phyloP scores from a whole-genome alignment of 2,329 filamentous ascomycete species.

The Didymellaceae sp. region DNA sequence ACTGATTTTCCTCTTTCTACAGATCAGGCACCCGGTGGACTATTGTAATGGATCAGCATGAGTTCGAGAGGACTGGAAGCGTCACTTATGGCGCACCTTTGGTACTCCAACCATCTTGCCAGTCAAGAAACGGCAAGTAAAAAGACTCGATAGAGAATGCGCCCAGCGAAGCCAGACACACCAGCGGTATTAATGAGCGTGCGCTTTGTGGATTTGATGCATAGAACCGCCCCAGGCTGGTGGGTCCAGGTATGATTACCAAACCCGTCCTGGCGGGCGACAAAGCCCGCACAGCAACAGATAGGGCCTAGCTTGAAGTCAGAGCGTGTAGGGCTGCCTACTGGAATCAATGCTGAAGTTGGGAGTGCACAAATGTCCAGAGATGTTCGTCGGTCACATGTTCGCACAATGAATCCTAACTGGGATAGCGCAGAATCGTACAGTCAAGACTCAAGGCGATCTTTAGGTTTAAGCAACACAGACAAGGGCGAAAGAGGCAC shows the following conservation, averaged over 20 bases:
- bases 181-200: conserved; percentile 2
- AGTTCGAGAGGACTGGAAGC: background rate
- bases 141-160: background rate
- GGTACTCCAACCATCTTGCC: conserved; percentile 43
- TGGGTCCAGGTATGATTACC: conserved; percentile 6
- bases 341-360: conserved; percentile 2
- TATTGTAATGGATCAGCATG: background rate
- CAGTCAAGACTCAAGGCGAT: background rate
- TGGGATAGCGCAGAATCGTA: conserved; percentile 11
- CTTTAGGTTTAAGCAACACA: background rate
- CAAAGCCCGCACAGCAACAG: background rate
- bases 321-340: conserved; percentile 4
- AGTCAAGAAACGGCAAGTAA: background rate
- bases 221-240: background rate
- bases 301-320: conserved; percentile 3
- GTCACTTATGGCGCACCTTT: conserved; percentile 24
- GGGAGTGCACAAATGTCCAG: conserved; percentile 6
- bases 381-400: conserved; percentile 22
- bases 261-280: conserved; percentile 4
- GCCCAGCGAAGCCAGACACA: background rate
- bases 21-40: conserved; percentile 41
- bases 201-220: background rate
- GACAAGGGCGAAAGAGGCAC: background rate
- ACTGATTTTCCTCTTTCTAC: conserved; percentile 44
- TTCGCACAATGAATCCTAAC: conserved; percentile 29